Evolutionary conservation across 1,284 basidiomycete genomes (phyloP).

Genomic region (Ustilago xerochloae): DNA sequence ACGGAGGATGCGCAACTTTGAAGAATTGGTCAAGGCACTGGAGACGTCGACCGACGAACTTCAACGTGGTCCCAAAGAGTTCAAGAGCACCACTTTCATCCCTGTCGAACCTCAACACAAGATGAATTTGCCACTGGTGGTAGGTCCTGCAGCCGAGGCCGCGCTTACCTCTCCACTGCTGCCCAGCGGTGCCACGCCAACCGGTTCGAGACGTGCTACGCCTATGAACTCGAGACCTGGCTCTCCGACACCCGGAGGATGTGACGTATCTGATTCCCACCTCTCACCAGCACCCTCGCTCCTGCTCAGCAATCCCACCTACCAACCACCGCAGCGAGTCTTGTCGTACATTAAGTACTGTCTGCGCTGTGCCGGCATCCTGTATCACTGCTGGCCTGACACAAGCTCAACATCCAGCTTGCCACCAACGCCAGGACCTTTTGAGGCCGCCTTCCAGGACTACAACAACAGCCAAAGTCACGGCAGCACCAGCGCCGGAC

Average conservation of each 20-base stretch:
- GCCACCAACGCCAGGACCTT: slow-evolving; percentile 39
- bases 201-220: slow-evolving; percentile 34
- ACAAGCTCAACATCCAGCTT: slow-evolving; percentile 35
- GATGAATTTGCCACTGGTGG: slow-evolving; percentile 68
- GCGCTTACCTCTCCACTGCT: slow-evolving; percentile 35
- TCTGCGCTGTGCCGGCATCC: slow-evolving; percentile 71
- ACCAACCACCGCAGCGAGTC: slow-evolving; percentile 53
- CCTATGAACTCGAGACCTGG: slow-evolving; percentile 35
- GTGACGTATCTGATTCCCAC: slow-evolving; percentile 16
- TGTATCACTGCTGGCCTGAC: slow-evolving; percentile 71
- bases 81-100: slow-evolving; percentile 71
- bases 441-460: slow-evolving; percentile 36
- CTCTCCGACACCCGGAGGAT: slow-evolving; percentile 12
- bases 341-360: slow-evolving; percentile 69
- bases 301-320: slow-evolving; percentile 58
- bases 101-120: slow-evolving; percentile 71
- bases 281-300: slow-evolving; percentile 41
- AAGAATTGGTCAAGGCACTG: slow-evolving; percentile 49
- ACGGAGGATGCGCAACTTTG: slow-evolving; percentile 71
- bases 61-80: slow-evolving; percentile 61
- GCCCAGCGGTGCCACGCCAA: slow-evolving; percentile 39
- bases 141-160: slow-evolving; percentile 48
- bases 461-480: slow-evolving; percentile 19
- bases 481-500: background rate
- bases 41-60: slow-evolving; percentile 40